Evolutionary conservation across 2,329 filamentous ascomycete genomes (phyloP), one percentile per base, ranked within the genome.

Genomic region (Volutella citrinella): DNA sequence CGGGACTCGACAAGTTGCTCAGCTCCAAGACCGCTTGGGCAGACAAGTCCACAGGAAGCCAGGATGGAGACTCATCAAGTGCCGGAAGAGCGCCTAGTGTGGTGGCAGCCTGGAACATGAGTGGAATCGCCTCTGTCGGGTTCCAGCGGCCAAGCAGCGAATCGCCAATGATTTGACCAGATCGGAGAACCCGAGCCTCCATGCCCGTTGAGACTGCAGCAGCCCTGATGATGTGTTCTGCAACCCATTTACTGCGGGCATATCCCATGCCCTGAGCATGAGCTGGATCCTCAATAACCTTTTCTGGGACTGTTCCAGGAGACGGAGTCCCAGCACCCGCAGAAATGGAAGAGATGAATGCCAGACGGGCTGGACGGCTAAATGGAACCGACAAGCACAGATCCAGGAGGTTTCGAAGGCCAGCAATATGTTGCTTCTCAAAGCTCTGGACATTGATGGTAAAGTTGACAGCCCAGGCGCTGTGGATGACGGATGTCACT

Each of bases 401-500:
- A 5, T 60, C 53, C 14, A 73, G 52, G 6, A 76, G 58, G 42
- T 72, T 63, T n/a, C 60, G 58, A 3, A 69, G 56, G 6, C 68
- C 71, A 15, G 52, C 56, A 32, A 74, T 68, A 45, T 71, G 61
- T 12, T 63, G 54, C 3, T 50, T 32, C 36, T 74, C 72, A 45
- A 76, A 76, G 36, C 63, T 69, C 11, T 54, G 51, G 9, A 76
- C 62, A 5, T 57, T 57, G 30, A 74, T 56, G 41, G 70, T 75
- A 57, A 77, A 77, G 52, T 76, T 77, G 23, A 76, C 73, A 6
- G 69, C 60, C 73, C 73, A 75, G 6, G 72, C 70, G 22, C 61
- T 63, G 54, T 76, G 71, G 16, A 76, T 66, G 23, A 72, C 63
- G 1, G 56, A 48, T 0, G 68, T 70, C 19, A 72, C 41, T 2